Evolutionary conservation across 169 alveolate species (phyloP), one percentile per base, ranked within the genome.

Genomic region (Babesia ovata): DNA sequence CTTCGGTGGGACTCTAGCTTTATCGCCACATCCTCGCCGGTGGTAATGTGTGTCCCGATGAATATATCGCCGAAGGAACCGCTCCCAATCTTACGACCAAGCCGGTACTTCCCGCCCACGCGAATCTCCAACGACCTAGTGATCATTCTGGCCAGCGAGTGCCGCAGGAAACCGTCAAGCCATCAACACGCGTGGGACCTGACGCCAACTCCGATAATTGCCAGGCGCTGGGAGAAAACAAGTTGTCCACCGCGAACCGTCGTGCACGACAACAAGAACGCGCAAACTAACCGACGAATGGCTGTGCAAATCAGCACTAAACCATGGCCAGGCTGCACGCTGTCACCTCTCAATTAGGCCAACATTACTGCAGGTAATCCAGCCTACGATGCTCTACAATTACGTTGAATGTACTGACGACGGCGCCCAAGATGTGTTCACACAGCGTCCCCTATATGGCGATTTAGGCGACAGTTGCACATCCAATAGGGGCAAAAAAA

Each of bases 21-120:
- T 53, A 97, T 94, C 22, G 99, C 99, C 17, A 96, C 98, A 73
- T 96, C 99, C 85, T 97, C 98, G 56, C 97, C 97, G 16, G 98
- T 97, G 42, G 94, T 86, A 48, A 95, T 94, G 84, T 97, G 97
- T 16, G 95, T 92, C 17, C 98, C 99, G 63, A 93, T 92, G 91
- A 95, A 97, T 62, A 98, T 96, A 77, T 97, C 98, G 49, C 99
- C 99, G 90, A 97, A 98, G 39, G 99, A 94, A n/a, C 99, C 99
- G 82, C 98, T 93, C 52, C 99, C 99, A 62, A 98, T 95, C 90
- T 97, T 97, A 79, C 97, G 95, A 56, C 99, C 99, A 74, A 98
- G 90, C 74, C 98, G 96, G 91, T 94, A 98, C 88, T 96, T 95
- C 70, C 97, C 98, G 69, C 98, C 99, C 56, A 96, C 99, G 84